Percentiles rank a stretch among this genome's conserved stretches.
These are phyloP conservation scores for Talaromyces funiculosus DNA, from an alignment of 2,329 filamentous ascomycete genomes.

Conservation along the genomic window DNA sequence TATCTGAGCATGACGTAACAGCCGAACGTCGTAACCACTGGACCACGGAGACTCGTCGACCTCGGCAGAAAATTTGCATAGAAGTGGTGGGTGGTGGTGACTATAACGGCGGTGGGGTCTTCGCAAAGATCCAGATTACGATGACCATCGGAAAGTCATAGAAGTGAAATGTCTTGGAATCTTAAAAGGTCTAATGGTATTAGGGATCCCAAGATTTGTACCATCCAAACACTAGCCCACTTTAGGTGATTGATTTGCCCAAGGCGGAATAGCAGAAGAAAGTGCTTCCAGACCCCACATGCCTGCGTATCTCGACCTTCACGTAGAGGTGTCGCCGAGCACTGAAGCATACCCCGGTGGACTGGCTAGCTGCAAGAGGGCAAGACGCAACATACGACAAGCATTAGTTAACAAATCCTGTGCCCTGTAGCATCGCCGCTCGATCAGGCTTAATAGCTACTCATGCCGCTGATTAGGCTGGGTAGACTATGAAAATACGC, in stretches of 20 bases:
- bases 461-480: not conserved
- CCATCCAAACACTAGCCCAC: not conserved
- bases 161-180: too few species aligned
- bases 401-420: not conserved
- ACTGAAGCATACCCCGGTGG: not conserved
- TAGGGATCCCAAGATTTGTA: too few species aligned
- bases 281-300: not conserved
- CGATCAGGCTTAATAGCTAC: not conserved
- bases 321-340: not conserved
- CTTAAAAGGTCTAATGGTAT: too few species aligned
- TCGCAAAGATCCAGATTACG: too few species aligned
- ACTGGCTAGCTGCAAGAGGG: not conserved
- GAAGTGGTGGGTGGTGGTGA: too few species aligned
- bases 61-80: not conserved
- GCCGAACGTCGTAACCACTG: conserved; percentile 6
- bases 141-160: too few species aligned
- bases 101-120: too few species aligned
- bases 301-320: not conserved
- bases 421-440: not conserved
- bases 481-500: too few species aligned
- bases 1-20: not conserved
- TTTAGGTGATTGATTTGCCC: not conserved
- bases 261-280: not conserved
- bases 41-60: conserved; percentile 2
- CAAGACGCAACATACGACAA: not conserved